Conservation (phyloP, 805 yeast species). For the Starmerella khaoyaiensis region DNA sequence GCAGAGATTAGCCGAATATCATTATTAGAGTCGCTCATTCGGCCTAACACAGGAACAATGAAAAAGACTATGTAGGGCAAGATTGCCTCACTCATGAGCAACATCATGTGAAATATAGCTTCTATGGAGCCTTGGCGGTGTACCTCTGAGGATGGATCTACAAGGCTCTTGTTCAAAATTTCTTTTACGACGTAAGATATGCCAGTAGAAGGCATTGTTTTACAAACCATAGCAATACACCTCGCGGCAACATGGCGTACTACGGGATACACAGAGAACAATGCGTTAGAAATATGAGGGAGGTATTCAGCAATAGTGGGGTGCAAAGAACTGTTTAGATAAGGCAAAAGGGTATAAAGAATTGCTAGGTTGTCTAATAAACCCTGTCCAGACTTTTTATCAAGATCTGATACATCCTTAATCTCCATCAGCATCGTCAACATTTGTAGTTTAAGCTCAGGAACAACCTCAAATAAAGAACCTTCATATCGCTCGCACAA, state of each 20-base stretch:
- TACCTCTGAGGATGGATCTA: slow-evolving; percentile 53
- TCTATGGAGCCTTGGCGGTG: slow-evolving; percentile 93
- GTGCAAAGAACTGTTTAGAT: slow-evolving; percentile 39
- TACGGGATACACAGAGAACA: slow-evolving; percentile 64
- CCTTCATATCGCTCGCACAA: slow-evolving; percentile 43
- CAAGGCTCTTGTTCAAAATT: slow-evolving; percentile 58
- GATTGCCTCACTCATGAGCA: slow-evolving; percentile 74
- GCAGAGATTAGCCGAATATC: slow-evolving; percentile 87
- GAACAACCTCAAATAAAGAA: slow-evolving; percentile 44
- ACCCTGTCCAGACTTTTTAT: slow-evolving; percentile 36
- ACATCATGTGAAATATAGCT: slow-evolving; percentile 71
- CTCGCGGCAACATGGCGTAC: slow-evolving; percentile 83
- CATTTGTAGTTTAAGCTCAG: slow-evolving; percentile 52
- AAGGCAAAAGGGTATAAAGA: slow-evolving; percentile 57
- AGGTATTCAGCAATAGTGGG: slow-evolving; percentile 34
- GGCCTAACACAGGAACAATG: slow-evolving; percentile 89
- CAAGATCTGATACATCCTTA: slow-evolving; percentile 11
- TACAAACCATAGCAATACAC: slow-evolving; percentile 69
- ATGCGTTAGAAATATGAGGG: slow-evolving; percentile 38
- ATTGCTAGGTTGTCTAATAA: slow-evolving; percentile 80
- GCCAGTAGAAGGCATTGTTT: slow-evolving; percentile 51
- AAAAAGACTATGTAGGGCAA: slow-evolving; percentile 90
- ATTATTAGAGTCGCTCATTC: slow-evolving; percentile 90
- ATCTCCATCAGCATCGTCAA: slow-evolving; percentile 44
- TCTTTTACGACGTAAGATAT: slow-evolving; percentile 69